Conservation (phyloP, 2,329 filamentous ascomycete species). For the Celoporthe dispersa region DNA sequence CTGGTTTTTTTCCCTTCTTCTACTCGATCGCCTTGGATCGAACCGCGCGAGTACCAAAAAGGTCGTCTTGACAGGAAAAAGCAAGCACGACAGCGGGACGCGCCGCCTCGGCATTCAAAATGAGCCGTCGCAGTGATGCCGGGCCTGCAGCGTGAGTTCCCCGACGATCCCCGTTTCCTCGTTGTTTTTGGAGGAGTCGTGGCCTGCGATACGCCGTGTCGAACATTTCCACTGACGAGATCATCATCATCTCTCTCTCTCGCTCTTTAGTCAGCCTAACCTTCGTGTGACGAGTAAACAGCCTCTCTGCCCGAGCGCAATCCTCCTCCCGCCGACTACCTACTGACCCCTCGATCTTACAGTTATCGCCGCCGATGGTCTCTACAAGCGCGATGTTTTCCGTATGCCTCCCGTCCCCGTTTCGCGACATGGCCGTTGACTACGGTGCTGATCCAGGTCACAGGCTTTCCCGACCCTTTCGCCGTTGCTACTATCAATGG, state of each 20-base stretch:
- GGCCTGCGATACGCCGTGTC: constrained; percentile 18
- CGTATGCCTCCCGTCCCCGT: constrained; percentile 63
- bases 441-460: constrained; percentile 36
- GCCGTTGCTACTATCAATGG: constrained; percentile 96
- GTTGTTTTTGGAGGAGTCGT: constrained; percentile 14
- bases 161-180: constrained; percentile 24
- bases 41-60: background rate
- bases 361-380: constrained; percentile 98
- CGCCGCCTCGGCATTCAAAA: constrained; percentile 45
- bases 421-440: constrained; percentile 16
- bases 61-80: constrained; percentile 26
- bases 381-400: constrained; percentile 99
- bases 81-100: constrained; percentile 30
- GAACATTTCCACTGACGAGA: constrained; percentile 17
- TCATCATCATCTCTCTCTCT: constrained; percentile 1
- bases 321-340: constrained; percentile 28
- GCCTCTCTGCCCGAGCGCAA: constrained; percentile 31
- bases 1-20: background rate
- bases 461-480: constrained; percentile 97
- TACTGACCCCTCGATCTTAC: constrained; percentile 44
- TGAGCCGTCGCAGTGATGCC: constrained; percentile 58
- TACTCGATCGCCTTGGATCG: background rate
- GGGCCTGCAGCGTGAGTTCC: constrained; percentile 65
- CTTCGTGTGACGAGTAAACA: constrained; percentile 87
- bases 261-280: constrained; percentile 71